Evolutionary conservation across 177 flowering plant genomes (phyloP).

Genomic region (Vitis hybrid): DNA sequence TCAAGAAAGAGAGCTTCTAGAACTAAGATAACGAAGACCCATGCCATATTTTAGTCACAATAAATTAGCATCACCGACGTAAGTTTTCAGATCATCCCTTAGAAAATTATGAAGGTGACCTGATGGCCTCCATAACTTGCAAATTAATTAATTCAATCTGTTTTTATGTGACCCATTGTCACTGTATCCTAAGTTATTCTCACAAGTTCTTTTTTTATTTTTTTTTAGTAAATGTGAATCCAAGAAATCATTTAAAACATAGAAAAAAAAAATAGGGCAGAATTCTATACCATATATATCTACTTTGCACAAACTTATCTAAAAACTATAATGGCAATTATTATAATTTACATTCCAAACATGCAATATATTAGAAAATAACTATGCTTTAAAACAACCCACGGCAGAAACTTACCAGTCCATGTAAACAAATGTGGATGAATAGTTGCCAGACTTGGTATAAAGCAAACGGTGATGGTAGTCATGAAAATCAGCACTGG

Average conservation of each 20-base stretch:
- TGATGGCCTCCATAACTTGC: background rate
- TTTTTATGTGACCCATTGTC: background rate
- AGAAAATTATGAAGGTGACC: too few species aligned
- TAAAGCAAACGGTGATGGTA: conserved; percentile 97
- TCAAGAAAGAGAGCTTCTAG: too few species aligned
- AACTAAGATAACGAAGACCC: too few species aligned
- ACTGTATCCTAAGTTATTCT: background rate
- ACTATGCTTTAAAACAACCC: background rate
- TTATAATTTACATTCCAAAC: background rate
- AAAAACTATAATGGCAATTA: background rate
- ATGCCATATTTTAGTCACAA: too few species aligned
- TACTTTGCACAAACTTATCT: background rate
- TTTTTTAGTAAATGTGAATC: background rate
- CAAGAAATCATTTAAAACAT: background rate
- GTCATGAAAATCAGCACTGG: conserved; percentile 98
- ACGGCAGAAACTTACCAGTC: conserved; percentile 64
- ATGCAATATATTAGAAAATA: background rate
- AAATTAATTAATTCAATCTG: background rate
- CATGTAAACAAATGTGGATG: conserved; percentile 95
- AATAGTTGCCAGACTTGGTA: conserved; percentile 93
- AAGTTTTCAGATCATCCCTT: too few species aligned
- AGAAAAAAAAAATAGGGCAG: background rate
- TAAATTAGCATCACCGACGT: too few species aligned
- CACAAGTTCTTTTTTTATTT: background rate
- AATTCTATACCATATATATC: too few species aligned